Base-by-base conservation (phyloP, 352 stramenopile genomes). In the Pythium plurisporium region DNA sequence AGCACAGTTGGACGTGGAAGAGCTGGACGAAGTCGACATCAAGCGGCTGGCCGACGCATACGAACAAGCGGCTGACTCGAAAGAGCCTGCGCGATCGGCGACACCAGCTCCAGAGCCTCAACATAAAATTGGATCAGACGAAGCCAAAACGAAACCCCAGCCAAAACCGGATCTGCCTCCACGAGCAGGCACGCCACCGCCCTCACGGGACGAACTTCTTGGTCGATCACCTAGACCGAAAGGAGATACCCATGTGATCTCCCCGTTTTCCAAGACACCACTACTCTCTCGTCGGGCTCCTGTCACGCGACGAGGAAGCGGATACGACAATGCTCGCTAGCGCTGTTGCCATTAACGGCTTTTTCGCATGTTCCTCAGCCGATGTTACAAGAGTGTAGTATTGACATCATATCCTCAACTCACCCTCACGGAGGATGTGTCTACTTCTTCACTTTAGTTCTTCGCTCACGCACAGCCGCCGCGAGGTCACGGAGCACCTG, bases 401-500 rank as follows among this genome's bases (percentile, higher is more conserved):
- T 27, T 9, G 7, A 44, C n/a, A n/a, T 12, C 9, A 27, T 8
- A 2, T 44, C 38, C 40, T 62, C n/a, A n/a, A n/a, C n/a, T n/a
- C n/a, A n/a, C n/a, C n/a, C n/a, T n/a, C n/a, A n/a, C n/a, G n/a
- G n/a, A n/a, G n/a, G n/a, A n/a, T n/a, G n/a, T n/a, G 0, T 57
- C 23, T 68, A 72, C 64, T 75, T 69, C 19, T 78, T 59, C 22
- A 73, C 74, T 63, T 86, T 81, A 44, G 55, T 70, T 56, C 84
- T 72, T 52, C 86, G 84, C 47, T 89, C 76, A 36, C 79, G 81
- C 57, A 94, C 86, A 33, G 86, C 82, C 36, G 70, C 76, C 40
- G 86, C 86, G 40, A 96, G 67, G 43, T 89, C 74, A 20, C 74
- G 64, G 61, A 96, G 67, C 54, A 93, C 81, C 52, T 82, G 58